Evolutionary conservation across 2,329 filamentous ascomycete species (phyloP), one percentile per base, ranked within the genome.

Genomic region (Beauveria sp.): DNA sequence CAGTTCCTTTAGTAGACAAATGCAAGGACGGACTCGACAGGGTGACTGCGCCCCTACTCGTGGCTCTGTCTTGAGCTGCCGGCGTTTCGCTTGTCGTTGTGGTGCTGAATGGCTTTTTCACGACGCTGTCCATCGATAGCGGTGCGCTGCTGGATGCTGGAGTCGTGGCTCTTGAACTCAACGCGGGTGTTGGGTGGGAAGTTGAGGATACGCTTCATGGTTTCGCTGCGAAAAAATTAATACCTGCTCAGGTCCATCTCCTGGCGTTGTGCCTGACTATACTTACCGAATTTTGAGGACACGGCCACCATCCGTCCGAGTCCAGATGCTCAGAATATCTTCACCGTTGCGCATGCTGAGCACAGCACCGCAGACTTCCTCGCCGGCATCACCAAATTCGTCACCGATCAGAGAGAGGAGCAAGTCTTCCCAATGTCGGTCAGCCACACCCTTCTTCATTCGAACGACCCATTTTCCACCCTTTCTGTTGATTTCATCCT

Each of bases 251-350:
- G 22, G 6, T 4, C n/a, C 14, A 4, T 37, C 6, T 43, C 20
- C 18, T 28, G 10, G 26, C 5, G 18, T 22, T 37, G 18, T 3
- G 5, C 5, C 6, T 14, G 56, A 14, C 6, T 26, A 20, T 3
- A 75, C 86, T 68, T 84, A 96, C 89, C 93, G 88, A 70, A 99
- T 96, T 80, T 96, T 97, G 68, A 97, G 89, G 74, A 97, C 96
- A 69, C 91, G 87, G 64, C 92, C 91, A 50, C 92, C 93, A 70
- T 96, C 91, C 69, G 91, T 94, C 74, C 92, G 90, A 60, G 92
- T 96, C 94, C 94, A 99, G 71, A 99, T 92, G 77, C 92, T 97
- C 74, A 99, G 83, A 64, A 97, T 96, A 72, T 99, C 94, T 77
- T 99, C 94, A 48, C 92, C 93, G 70, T 92, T 96, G 64, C 94